Evolutionary conservation across 768 basidiomycete species (phyloP), one percentile per base, ranked within the genome.

Genomic region (Rickenella mellea): DNA sequence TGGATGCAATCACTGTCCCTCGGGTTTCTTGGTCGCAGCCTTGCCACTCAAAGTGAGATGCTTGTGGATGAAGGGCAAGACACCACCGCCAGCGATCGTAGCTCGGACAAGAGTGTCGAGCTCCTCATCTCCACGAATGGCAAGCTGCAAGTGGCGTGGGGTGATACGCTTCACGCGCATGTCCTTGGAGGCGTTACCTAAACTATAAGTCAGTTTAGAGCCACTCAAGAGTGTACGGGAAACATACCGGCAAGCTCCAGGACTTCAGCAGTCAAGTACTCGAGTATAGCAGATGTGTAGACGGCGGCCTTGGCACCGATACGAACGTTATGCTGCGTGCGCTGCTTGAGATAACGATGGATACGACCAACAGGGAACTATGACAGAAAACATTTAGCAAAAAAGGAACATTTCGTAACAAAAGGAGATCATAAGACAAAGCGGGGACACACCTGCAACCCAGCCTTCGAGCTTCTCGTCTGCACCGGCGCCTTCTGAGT

Each of bases 221-320:
- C 8, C 22, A 22, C 17, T 28, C 28, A 24, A 28, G 28, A 28
- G 6, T 1, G 15, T 10, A 10, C 29, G 24, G 2, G 35, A 21
- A 19, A 66, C 83, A 47, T 50, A 91, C 92, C 93, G 43, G 93
- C 93, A 39, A 97, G 77, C 60, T 97, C 93, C 40, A 98, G 68
- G 7, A 98, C 93, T 59, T 98, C 93, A 8, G 93, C 93, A 0
- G 92, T 94, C 40, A 98, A 71, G 58, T 98, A 97, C 62, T 98
- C 93, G 43, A 96, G 72, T 51, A 96, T 91, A 25, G 93, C 92
- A 27, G 87, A 82, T n/a, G 89, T 90, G 62, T 94, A 94, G 12
- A 97, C 93, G 7, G 93, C 91, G 21, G 92, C 92, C 60, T 96
- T 96, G n/a, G 91, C 93, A 22, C 92, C 93, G 49, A 98, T 90